Base-by-base conservation (phyloP, 805 yeast genomes). In the Naumovozyma castellii region DNA sequence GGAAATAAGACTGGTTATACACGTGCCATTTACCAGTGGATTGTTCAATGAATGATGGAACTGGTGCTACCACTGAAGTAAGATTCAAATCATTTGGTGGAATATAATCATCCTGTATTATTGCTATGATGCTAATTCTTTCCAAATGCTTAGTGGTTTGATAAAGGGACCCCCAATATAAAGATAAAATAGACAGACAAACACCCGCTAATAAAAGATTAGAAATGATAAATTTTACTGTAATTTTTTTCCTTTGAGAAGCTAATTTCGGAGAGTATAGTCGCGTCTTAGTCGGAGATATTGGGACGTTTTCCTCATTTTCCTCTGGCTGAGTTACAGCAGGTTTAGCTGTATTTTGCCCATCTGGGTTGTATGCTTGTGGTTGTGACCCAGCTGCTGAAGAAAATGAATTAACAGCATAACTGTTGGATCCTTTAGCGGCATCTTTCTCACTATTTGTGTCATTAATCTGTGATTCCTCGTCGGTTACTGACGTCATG, bases 121-220 rank as follows among this genome's bases (percentile, higher is more conserved):
- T 58, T 17, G 62, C 58, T 19, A 65, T 43, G 48, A 59, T 51
- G 25, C 51, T 47, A 18, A 65, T 45, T 18, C 54, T 48, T 18
- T 48, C 41, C 32, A 44, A 40, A 32, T 59, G 43, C 8, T 48
- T 49, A 1, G 38, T 17, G 37, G 64, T 51, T 34, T 55, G 41
- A 40, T 64, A 64, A 2, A 56, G 43, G 3, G 68, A 59, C 14
- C 69, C 69, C 66, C 68, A 63, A 39, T 62, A 65, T 2, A 64
- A 49, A 5, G 58, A 49, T 15, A 64, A 40, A 12, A 56, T 50
- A 1, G 49, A 31, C 15, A 51, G 38, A 17, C 57, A 46, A 10
- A 58, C 48, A 14, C 52, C 16, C 2, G 52, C 47, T 9, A 63
- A 36, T 8, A 52, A 28, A 2, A 54, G 9, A 37, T 51, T 44